Evolutionary conservation across 805 yeast species (phyloP), one percentile per base, ranked within the genome.

Genomic region (Lipomyces anomalus): DNA sequence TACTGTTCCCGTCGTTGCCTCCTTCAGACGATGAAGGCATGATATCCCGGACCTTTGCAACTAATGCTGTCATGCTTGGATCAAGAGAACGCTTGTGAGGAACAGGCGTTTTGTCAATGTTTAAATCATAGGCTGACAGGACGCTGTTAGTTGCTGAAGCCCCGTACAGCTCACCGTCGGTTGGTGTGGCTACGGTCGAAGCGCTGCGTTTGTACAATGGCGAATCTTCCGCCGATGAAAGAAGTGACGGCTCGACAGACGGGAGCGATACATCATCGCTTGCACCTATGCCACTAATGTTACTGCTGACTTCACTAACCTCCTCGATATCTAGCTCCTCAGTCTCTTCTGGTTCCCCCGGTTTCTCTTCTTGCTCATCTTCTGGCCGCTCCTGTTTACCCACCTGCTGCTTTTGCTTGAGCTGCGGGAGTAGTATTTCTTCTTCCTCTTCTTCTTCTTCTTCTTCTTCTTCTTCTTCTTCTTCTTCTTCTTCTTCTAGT

Each of bases 241-340:
- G 24, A 17, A 40, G 46, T 16, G 53, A 48, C 4, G 47, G 28
- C 34, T 48, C 53, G 38, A 48, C 53, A 13, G 53, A 46, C 29
- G 53, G 53, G 2, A 48, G 29, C 4, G 52, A 46, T 3, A 42
- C 16, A 17, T 20, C 41, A n/a, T 23, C 22, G 4, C 13, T 28
- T 13, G 13, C 16, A 16, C 13, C 32, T 13, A 16, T 28, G 13
- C 16, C 32, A 13, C 32, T 13, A 13, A 16, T 13, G 32, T 28
- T 16, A 28, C 16, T 16, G 32, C 13, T 28, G 32, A 13, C 16
- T 28, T 13, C 16, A 28, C 32, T 28, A 28, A 28, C 32, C 13
- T 28, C 16, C 16, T 13, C 13, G 32, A 13, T 13, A 28, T 28
- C 13, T 28, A 16, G 13, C 32, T 28, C n/a, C n/a, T n/a, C n/a